Base-by-base conservation (phyloP, 192 early-diverging fungal genomes). In the Entomortierella beljakovae region DNA sequence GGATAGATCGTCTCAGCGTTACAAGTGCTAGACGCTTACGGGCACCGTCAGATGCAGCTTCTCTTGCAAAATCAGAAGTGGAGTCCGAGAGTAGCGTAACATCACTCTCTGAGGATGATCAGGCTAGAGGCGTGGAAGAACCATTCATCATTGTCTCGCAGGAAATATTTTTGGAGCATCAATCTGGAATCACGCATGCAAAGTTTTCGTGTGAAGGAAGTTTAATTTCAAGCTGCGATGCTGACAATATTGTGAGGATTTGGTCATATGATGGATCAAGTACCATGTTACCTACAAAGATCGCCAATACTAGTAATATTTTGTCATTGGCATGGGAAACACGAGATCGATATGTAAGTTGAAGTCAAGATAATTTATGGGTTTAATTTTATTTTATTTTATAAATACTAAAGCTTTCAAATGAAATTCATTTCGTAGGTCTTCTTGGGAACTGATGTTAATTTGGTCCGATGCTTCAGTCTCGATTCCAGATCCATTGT, bases 141-240 rank as follows among this genome's bases (percentile, higher is more conserved):
- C 67, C 75, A 0, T 79, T 79, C 32, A 70, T 79, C 9, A 70
- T 79, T 37, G 75, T 70, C 16, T 79, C 64, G 0, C 75, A 88
- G 71, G 87, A 90, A 55, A 82, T 87, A 37, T 90, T 83, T 59
- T 79, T 85, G 52, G 87, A 88, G 56, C 87, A 90, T 69, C 81
- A 84, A 5, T 87, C 87, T 6, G 87, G 86, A 2, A 86, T 90
- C 26, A 82, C 84, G 0, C 82, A 84, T 59, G 87, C 87, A 23
- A 83, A 80, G 38, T 88, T 88, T 53, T 90, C 89, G 6, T 81
- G 64, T 28, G 80, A 86, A 48, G 89, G 89, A 0, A 83, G 77
- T 23, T 61, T 87, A 35, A 90, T 90, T 42, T 85, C 86, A 22
- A 90, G 89, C 50, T 88, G 87, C 64, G 89, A 90, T 73, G 81